Conservation (phyloP, 31 red algal species). For the Endocladia muricata region DNA sequence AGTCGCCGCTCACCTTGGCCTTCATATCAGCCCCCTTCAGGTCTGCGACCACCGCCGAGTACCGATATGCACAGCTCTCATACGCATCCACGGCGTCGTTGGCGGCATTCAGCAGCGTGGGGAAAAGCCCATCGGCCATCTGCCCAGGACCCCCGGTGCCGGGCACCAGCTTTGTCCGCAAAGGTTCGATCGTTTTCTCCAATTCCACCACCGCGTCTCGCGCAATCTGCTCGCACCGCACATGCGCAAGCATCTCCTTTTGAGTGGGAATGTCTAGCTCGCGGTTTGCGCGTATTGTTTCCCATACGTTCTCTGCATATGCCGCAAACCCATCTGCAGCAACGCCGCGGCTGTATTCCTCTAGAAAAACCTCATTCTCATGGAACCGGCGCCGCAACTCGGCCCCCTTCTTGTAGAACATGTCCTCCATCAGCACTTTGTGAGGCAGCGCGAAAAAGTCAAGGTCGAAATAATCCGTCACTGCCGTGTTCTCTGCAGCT, state of each 20-base stretch:
- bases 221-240: slow-evolving; percentile 97
- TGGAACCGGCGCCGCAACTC: slow-evolving; percentile 72
- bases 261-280: slow-evolving; percentile 99
- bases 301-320: slow-evolving; percentile 88
- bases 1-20: slow-evolving; percentile 32
- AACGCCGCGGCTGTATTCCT: slow-evolving; percentile 76
- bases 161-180: slow-evolving; percentile 25
- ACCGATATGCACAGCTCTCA: slow-evolving; percentile 50
- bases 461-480: slow-evolving; percentile 90
- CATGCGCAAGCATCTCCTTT: slow-evolving; percentile 91
- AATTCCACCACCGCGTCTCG: slow-evolving; percentile 46
- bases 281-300: slow-evolving; percentile 86
- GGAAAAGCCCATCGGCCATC: slow-evolving; percentile 33
- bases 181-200: slow-evolving; percentile 23
- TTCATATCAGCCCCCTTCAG: slow-evolving; percentile 43
- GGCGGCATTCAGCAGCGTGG: slow-evolving; percentile 6
- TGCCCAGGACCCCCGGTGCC: neutral
- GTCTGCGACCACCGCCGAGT: slow-evolving; percentile 59
- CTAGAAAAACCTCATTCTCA: slow-evolving; percentile 48
- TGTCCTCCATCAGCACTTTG: slow-evolving; percentile 70
- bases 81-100: slow-evolving; percentile 33
- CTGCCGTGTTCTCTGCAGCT: slow-evolving; percentile 35
- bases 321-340: slow-evolving; percentile 88
- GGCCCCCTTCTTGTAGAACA: slow-evolving; percentile 56
- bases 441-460: slow-evolving; percentile 94